phyloP scores from a whole-genome alignment of 441 rosid species.

The Adansonia rubrostipa region DNA sequence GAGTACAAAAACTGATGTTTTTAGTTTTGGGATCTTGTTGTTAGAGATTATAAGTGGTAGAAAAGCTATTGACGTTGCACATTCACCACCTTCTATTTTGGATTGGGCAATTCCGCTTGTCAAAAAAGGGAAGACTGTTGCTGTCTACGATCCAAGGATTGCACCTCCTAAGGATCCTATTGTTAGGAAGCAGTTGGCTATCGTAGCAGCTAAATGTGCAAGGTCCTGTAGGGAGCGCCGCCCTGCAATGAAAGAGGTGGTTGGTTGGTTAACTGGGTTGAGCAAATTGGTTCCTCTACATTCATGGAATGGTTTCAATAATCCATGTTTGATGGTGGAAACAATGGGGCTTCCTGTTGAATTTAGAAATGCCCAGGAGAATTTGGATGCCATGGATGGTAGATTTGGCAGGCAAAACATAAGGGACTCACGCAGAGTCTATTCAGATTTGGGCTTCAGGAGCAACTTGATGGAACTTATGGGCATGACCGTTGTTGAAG shows the following conservation, averaged over 20 bases:
- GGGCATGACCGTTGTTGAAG: conserved; percentile 51
- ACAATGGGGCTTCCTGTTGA: conserved; percentile 78
- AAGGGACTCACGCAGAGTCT: conserved; percentile 57
- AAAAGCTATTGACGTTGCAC: conserved; percentile 84
- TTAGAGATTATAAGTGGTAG: conserved; percentile 91
- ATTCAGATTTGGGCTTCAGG: conserved; percentile 73
- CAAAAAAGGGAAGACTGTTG: conserved; percentile 78
- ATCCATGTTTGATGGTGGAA: conserved; percentile 97
- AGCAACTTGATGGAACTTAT: conserved; percentile 71
- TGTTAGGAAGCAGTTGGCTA: conserved; percentile 80
- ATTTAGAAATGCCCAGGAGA: conserved; percentile 41
- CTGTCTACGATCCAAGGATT: conserved; percentile 76
- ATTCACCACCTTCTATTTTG: conserved; percentile 88
- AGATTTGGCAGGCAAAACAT: conserved; percentile 30
- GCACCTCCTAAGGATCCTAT: conserved; percentile 66
- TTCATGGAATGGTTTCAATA: conserved; percentile 88
- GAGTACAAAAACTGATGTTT: conserved; percentile 93
- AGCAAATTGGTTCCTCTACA: conserved; percentile 78
- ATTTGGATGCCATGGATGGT: conserved; percentile 40
- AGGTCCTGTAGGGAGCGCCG: conserved; percentile 96
- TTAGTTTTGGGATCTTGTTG: conserved; percentile 93
- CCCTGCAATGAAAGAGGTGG: conserved; percentile 88
- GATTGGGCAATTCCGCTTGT: conserved; percentile 96
- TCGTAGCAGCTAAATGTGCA: conserved; percentile 88
- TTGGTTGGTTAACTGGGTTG: conserved; percentile 68